phyloP scores from a whole-genome alignment of 768 basidiomycete genomes.

The Naematelia encephala region DNA sequence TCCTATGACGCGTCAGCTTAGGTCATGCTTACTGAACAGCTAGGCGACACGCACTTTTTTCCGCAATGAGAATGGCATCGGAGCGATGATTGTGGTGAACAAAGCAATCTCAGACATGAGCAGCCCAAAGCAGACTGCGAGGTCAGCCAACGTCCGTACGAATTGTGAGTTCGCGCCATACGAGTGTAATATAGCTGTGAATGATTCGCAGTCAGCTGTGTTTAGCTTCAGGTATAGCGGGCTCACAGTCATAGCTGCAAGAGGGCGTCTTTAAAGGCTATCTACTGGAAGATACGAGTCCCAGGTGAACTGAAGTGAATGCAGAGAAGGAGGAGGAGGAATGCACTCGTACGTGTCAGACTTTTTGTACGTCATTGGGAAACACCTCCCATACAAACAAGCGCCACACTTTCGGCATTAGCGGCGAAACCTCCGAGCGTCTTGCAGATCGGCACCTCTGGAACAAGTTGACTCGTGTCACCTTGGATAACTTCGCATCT shows the following conservation, averaged over 20 bases:
- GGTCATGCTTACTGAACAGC: background rate
- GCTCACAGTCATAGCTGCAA: background rate
- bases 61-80: conserved; percentile 70
- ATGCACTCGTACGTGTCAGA: background rate
- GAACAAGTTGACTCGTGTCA: background rate
- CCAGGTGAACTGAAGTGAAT: too few species aligned
- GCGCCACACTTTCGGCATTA: background rate
- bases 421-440: background rate
- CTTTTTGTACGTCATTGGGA: background rate
- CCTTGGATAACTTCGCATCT: too few species aligned
- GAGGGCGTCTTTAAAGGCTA: background rate
- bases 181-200: background rate
- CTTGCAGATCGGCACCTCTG: background rate
- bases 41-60: conserved; percentile 44
- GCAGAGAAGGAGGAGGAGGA: background rate
- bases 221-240: background rate
- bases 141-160: conserved; percentile 3
- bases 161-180: background rate
- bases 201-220: background rate
- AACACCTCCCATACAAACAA: background rate
- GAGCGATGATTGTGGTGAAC: conserved; percentile 53
- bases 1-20: conserved; percentile 18
- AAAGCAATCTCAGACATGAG: conserved; percentile 60
- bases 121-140: conserved; percentile 66
- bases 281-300: too few species aligned